Conservation (phyloP, 2,329 filamentous ascomycete genomes). For the Canariomyces notabilis region DNA sequence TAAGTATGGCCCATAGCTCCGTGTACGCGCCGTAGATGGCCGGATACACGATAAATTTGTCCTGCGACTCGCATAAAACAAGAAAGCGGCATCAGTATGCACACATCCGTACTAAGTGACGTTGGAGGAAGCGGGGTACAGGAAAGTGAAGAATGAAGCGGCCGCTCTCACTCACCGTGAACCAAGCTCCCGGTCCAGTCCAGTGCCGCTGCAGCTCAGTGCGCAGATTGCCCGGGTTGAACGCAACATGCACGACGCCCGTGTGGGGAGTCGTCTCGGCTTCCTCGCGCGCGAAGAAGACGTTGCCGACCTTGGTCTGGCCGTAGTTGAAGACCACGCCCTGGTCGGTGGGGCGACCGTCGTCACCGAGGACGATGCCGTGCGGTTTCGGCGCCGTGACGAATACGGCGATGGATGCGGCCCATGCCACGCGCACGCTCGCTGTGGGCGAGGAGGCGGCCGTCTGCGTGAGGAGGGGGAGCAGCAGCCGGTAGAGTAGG, state of each 20-base stretch:
- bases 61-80: neutral
- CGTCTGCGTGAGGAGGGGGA: conserved; percentile 23
- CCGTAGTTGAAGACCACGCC: conserved; percentile 18
- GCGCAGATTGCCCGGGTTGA: conserved; percentile 25
- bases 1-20: conserved; percentile 4
- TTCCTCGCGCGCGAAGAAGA: conserved; percentile 20
- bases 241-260: conserved; percentile 21
- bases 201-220: conserved; percentile 3
- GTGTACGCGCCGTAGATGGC: conserved; percentile 4
- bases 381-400: conserved; percentile 1
- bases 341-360: conserved; percentile 5
- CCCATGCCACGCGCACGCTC: neutral
- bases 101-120: neutral
- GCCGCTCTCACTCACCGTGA: too few species aligned
- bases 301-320: conserved; percentile 23
- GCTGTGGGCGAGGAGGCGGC: conserved; percentile 2
- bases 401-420: neutral
- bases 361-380: conserved; percentile 14
- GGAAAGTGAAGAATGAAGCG: too few species aligned
- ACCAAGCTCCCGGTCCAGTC: too few species aligned
- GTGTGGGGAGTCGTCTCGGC: conserved; percentile 17
- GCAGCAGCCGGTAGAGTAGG: conserved; percentile 5
- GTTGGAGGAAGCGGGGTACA: too few species aligned
- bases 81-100: neutral
- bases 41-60: neutral